Evolutionary conservation across 164 flowering plant species (phyloP).

Genomic region (Nelumbo lutea): DNA sequence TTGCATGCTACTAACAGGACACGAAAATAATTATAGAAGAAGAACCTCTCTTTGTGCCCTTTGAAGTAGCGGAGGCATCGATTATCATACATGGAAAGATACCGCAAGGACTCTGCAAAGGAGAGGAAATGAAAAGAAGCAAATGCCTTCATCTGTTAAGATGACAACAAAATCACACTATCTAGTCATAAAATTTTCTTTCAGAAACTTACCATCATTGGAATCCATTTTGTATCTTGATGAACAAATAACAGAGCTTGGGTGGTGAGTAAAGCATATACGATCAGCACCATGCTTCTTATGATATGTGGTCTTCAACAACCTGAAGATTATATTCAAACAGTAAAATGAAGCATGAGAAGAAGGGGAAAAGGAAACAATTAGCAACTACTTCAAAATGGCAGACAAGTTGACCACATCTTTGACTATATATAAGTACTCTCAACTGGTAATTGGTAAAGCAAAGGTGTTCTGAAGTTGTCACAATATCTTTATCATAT

Average conservation of each 20-base stretch:
- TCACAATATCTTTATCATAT: too few species aligned
- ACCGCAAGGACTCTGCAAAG: conserved; percentile 73
- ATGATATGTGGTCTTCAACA: conserved; percentile 89
- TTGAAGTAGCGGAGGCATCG: conserved; percentile 96
- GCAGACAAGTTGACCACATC: too few species aligned
- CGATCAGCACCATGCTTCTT: conserved; percentile 94
- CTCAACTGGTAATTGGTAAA: too few species aligned
- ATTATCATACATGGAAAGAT: conserved; percentile 95
- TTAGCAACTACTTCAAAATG: too few species aligned
- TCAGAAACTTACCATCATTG: conserved; percentile 47
- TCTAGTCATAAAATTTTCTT: background rate
- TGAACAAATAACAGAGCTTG: conserved; percentile 90
- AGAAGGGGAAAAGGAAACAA: too few species aligned
- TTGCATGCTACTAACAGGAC: background rate
- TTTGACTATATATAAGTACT: too few species aligned
- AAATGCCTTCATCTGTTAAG: background rate
- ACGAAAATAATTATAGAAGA: background rate
- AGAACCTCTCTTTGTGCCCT: conserved; percentile 89
- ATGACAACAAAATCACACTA: background rate
- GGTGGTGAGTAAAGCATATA: conserved; percentile 95
- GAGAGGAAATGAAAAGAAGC: conserved; percentile 1
- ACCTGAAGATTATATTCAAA: conserved; percentile 35
- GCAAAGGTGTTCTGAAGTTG: too few species aligned
- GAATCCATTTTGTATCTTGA: conserved; percentile 73
- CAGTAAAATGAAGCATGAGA: background rate